Evolutionary conservation across 306 rosid genomes (phyloP).

Genomic region (Cucumis hystrix): DNA sequence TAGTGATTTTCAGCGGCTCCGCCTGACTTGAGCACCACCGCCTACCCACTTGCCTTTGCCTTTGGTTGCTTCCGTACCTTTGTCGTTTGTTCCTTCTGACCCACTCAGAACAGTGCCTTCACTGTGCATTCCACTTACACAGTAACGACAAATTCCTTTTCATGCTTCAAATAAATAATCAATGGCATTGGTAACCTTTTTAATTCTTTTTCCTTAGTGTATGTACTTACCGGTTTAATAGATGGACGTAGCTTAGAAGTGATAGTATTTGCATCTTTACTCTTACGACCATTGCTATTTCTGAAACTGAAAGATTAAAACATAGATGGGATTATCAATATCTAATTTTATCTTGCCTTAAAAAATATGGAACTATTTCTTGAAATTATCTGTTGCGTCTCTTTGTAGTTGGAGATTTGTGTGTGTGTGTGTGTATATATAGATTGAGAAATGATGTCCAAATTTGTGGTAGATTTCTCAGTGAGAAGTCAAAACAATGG

Average conservation of each 20-base stretch:
- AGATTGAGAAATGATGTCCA: neutral
- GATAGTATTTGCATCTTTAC: constrained; percentile 29
- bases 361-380: constrained; percentile 34
- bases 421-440: neutral
- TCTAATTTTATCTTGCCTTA: constrained; percentile 50
- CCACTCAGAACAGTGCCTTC: constrained; percentile 2
- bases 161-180: no score
- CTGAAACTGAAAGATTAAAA: neutral
- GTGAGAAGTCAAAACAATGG: constrained; percentile 31
- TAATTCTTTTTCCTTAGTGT: neutral
- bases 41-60: neutral
- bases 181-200: neutral
- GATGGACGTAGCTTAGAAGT: neutral
- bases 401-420: neutral
- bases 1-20: neutral
- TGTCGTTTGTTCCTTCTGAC: neutral
- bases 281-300: constrained; percentile 11
- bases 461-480: constrained; percentile 10
- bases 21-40: neutral
- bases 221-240: neutral
- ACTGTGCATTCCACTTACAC: constrained; percentile 2
- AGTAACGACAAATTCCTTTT: no score
- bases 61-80: neutral
- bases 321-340: neutral
- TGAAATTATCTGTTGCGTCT: constrained; percentile 25